phyloP scores from a whole-genome alignment of 345 rosid genomes.

The Lenwebbia sp. region DNA sequence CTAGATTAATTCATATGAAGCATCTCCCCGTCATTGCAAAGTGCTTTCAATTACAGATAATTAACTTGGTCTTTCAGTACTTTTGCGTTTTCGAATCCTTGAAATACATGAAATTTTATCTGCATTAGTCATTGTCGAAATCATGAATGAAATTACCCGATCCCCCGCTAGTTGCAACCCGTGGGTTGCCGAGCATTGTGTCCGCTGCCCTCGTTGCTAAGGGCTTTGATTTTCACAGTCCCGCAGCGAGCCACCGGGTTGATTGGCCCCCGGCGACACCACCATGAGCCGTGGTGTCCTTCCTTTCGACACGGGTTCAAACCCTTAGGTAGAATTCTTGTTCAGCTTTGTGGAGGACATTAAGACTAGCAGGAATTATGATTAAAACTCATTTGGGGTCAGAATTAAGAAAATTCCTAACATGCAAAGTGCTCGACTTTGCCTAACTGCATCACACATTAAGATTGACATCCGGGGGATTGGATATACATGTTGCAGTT shows the following conservation, averaged over 20 bases:
- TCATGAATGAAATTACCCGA: background rate
- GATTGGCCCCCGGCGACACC: background rate
- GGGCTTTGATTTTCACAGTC: background rate
- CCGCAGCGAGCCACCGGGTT: too few relatives aligned
- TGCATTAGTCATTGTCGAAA: background rate
- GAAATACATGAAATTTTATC: background rate
- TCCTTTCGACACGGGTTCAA: background rate
- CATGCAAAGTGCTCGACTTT: background rate
- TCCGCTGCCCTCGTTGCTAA: background rate
- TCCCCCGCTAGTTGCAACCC: background rate
- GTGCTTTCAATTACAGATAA: background rate
- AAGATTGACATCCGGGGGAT: background rate
- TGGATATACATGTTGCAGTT: background rate
- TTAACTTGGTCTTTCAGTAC: background rate
- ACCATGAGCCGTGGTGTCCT: background rate
- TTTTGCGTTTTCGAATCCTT: background rate
- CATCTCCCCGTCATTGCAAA: background rate
- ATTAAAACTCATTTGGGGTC: background rate
- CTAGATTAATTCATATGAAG: too few relatives aligned
- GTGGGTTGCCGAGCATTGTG: background rate
- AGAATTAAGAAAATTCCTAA: background rate
- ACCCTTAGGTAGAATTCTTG: background rate
- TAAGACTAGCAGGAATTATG: background rate
- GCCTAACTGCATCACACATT: background rate
- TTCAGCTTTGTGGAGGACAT: background rate